A percentile compares a stretch with the other conserved stretches of the same genome.
Conservation (phyloP, 2,329 filamentous ascomycete species). For the Trichoderma koningii region DNA sequence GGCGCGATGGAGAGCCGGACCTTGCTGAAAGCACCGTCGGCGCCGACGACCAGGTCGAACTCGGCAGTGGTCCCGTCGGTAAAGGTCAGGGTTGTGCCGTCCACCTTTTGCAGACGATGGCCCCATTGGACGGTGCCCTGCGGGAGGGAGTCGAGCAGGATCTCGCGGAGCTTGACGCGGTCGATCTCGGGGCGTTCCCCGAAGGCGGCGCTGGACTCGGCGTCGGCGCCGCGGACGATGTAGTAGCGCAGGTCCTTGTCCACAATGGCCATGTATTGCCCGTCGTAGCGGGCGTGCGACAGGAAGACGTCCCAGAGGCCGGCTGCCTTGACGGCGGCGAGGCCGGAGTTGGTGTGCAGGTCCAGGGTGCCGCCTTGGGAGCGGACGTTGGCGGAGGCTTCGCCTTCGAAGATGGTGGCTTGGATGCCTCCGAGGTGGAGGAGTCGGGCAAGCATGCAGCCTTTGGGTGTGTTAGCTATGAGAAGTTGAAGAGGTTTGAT, state of each 20-base stretch:
- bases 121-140: conserved; percentile 22
- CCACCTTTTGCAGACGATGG: conserved; percentile 12
- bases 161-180: conserved; percentile 19
- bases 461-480: background rate
- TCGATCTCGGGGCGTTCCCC: conserved; percentile 26
- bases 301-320: conserved; percentile 17
- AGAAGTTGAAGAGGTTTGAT: background rate
- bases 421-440: conserved; percentile 20
- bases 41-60: conserved; percentile 30
- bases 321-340: conserved; percentile 24
- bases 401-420: conserved; percentile 24
- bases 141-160: conserved; percentile 23
- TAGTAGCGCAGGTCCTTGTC: conserved; percentile 19
- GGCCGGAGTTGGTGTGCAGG: conserved; percentile 20
- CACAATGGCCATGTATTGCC: conserved; percentile 23
- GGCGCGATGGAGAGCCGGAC: conserved; percentile 37
- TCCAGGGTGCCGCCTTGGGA: conserved; percentile 24
- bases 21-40: conserved; percentile 33
- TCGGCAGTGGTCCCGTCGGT: conserved; percentile 10
- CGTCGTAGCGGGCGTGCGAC: conserved; percentile 20
- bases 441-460: conserved; percentile 25
- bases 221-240: conserved; percentile 7
- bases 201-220: background rate
- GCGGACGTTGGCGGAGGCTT: conserved; percentile 15
- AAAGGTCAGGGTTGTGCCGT: conserved; percentile 18